Percentiles rank a stretch among this genome's conserved stretches.
Conservation (phyloP, 2,329 filamentous ascomycete species). For the Chrysosporium keratinophilum region DNA sequence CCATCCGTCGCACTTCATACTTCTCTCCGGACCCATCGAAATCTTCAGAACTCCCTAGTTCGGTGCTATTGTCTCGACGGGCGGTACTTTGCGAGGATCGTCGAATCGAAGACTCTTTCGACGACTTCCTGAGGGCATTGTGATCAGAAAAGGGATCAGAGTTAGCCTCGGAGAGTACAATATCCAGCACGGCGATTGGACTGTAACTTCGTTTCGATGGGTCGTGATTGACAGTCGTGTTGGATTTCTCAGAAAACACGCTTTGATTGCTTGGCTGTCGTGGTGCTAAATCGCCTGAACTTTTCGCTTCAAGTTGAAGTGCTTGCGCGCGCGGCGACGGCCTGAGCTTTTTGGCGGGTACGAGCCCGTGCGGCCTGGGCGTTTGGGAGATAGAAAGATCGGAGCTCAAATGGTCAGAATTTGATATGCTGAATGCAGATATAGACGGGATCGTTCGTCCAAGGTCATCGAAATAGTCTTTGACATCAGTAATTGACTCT, state of each 20-base stretch:
- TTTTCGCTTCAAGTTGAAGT: neutral
- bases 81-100: constrained; percentile 9
- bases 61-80: constrained; percentile 1
- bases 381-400: neutral
- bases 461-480: neutral
- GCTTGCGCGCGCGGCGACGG: neutral
- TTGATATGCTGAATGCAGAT: neutral
- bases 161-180: constrained; percentile 1
- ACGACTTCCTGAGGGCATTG: constrained; percentile 3
- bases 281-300: constrained; percentile 11
- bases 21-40: neutral
- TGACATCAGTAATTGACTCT: neutral
- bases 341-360: constrained; percentile 9
- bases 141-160: constrained; percentile 16
- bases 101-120: neutral
- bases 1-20: neutral
- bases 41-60: constrained; percentile 2
- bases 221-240: constrained; percentile 25
- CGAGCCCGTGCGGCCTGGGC: neutral
- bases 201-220: constrained; percentile 23
- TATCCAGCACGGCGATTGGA: constrained; percentile 13
- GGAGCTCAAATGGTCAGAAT: neutral
- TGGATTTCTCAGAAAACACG: constrained; percentile 25
- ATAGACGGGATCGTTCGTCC: neutral
- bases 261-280: constrained; percentile 29